Evolutionary conservation across 257 asterid species (phyloP).

Genomic region (Fraxinus pennsylvanica): DNA sequence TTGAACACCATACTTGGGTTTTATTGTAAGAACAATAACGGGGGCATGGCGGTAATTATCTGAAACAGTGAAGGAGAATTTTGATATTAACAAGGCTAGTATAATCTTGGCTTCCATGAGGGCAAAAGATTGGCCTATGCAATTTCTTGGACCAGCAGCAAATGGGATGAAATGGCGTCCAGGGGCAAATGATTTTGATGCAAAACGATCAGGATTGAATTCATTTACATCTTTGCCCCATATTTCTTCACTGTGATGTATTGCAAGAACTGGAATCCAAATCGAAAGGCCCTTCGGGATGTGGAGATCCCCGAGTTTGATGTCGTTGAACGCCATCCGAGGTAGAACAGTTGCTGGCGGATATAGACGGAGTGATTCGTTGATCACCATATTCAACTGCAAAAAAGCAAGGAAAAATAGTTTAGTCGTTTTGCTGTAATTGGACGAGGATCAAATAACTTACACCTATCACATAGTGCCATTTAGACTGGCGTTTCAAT

Average conservation of each 20-base stretch:
- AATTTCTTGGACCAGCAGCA: constrained; percentile 90
- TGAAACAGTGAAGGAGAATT: constrained; percentile 61
- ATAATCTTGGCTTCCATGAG: constrained; percentile 93
- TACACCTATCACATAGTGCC: too few relatives aligned
- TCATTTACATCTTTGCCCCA: constrained; percentile 92
- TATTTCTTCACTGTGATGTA: constrained; percentile 71
- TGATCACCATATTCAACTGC: constrained; percentile 87
- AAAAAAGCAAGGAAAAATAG: not conserved
- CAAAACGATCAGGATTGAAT: constrained; percentile 74
- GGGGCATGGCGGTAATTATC: constrained; percentile 91
- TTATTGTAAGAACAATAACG: constrained; percentile 64
- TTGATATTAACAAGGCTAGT: constrained; percentile 80
- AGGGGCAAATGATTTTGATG: constrained; percentile 40
- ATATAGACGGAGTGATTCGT: constrained; percentile 74
- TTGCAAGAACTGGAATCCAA: constrained; percentile 91
- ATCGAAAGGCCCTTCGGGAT: constrained; percentile 88
- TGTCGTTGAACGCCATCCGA: constrained; percentile 90
- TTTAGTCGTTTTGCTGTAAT: not conserved
- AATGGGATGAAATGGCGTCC: constrained; percentile 82
- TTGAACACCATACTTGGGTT: constrained; percentile 93
- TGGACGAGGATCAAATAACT: too few relatives aligned
- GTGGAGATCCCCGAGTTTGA: constrained; percentile 69
- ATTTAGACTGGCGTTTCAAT: too few relatives aligned
- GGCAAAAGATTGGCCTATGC: constrained; percentile 85
- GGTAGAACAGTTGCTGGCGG: constrained; percentile 91